Conservation (phyloP, 1,284 basidiomycete species). For the Ceratobasidium sp. region DNA sequence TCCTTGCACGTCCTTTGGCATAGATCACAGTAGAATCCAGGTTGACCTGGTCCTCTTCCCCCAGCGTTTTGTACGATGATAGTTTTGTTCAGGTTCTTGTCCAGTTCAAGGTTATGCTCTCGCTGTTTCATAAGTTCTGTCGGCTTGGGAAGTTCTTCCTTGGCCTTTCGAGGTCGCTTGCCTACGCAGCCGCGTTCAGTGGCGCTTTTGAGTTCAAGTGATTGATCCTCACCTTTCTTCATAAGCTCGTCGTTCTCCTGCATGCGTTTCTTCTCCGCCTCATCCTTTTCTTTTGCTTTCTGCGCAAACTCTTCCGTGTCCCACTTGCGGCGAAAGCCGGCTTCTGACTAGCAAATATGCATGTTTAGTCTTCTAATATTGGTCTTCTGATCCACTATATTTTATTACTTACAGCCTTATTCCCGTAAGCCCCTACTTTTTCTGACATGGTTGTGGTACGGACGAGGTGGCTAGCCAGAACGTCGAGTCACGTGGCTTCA, state of each 20-base stretch:
- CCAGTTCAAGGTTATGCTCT: conserved; percentile 80
- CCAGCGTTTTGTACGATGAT: conserved; percentile 87
- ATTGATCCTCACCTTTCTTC: conserved; percentile 69
- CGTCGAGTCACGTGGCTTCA: conserved; percentile 8
- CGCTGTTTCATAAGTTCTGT: conserved; percentile 89
- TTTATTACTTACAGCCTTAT: conserved; percentile 56
- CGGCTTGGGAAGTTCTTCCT: conserved; percentile 80
- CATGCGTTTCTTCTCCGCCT: conserved; percentile 80
- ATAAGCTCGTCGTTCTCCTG: conserved; percentile 82
- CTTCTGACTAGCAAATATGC: conserved; percentile 9
- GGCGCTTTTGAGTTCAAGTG: conserved; percentile 14
- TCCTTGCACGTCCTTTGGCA: conserved; percentile 94
- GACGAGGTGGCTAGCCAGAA: background rate
- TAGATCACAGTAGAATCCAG: conserved; percentile 90
- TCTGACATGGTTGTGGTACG: conserved; percentile 59
- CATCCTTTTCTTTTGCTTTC: conserved; percentile 74
- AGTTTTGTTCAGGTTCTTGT: conserved; percentile 91
- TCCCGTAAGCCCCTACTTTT: conserved; percentile 65
- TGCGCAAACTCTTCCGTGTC: conserved; percentile 83
- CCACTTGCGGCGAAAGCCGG: conserved; percentile 70
- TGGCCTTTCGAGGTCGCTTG: conserved; percentile 70
- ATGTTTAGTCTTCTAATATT: too few relatives aligned
- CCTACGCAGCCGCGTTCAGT: conserved; percentile 56
- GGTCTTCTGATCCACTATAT: too few relatives aligned
- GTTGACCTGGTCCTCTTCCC: conserved; percentile 80